Base-by-base conservation (phyloP, 2,329 filamentous ascomycete species). In the Gnomoniopsis smithogilvyi region DNA sequence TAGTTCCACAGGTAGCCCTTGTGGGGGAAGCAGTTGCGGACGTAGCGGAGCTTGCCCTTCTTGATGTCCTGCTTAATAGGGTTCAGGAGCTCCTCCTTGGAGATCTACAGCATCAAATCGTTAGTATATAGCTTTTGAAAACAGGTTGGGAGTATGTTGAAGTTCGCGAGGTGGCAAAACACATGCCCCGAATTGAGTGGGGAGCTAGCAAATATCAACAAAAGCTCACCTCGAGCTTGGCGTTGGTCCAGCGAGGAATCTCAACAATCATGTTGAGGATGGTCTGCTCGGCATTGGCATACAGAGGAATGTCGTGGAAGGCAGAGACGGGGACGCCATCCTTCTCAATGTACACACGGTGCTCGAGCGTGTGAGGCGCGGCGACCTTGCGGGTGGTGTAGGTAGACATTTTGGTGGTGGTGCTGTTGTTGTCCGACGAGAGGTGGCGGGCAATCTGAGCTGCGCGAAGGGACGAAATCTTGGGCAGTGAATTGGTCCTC, bases 1-100 rank as follows among this genome's bases (percentile, higher is more conserved):
- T 99, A 99, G 87, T 99, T 99, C 95, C 95, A 99, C 70, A 99
- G 91, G 80, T 99, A 99, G 68, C 95, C 95, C 87, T 99, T 98
- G 90, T 99, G 95, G 70, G 95, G 95, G 87, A 99, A 99, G 89
- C 95, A 99, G 89, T 99, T 99, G 81, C 95, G 92, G 76, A 99
- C 95, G 76, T 89, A 99, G 73, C 95, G 91, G 72, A 98, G 92
- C 87, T 97, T 98, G 86, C 94, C 95, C 86, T 99, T 98, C 90
- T 99, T 98, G 78, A 87, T 86, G 77, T 99, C 95, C 84, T 99
- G 95, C 89, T 97, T 97, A 84, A 97, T 96, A 75, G 94, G 94
- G 85, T 97, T 98, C 76, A 98, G 89, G 73, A 90, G 85, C 79
- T 99, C 95, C 74, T 98, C 93, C 85, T 98, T 98, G 83, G 90